Conservation (phyloP, 495 filamentous ascomycete genomes). For the Aspergillus mulundensis region DNA sequence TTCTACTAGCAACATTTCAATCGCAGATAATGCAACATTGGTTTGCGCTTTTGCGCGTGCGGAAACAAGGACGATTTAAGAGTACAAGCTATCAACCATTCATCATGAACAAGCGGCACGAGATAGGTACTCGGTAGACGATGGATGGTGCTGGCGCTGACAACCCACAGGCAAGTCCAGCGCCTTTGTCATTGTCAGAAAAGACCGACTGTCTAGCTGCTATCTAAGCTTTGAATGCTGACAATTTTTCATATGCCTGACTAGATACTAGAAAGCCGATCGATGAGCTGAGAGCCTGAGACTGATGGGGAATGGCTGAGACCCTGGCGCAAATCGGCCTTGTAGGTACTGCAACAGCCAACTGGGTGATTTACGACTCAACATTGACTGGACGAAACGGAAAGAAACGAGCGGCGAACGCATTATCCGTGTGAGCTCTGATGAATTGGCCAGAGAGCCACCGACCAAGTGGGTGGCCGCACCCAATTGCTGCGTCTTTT, state of each 20-base stretch:
- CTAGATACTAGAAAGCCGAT: background rate
- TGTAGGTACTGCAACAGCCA: background rate
- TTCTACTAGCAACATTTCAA: constrained; percentile 7
- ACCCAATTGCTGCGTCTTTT: constrained; percentile 28
- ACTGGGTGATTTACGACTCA: background rate
- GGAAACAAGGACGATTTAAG: background rate
- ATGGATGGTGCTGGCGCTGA: background rate
- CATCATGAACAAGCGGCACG: background rate
- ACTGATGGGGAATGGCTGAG: background rate
- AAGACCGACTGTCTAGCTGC: background rate
- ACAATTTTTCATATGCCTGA: background rate
- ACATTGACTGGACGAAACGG: constrained; percentile 1
- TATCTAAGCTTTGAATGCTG: background rate
- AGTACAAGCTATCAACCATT: background rate
- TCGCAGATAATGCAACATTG: background rate
- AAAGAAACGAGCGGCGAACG: background rate
- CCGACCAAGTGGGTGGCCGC: constrained; percentile 16
- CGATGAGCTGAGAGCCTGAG: constrained; percentile 1
- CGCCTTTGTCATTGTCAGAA: background rate
- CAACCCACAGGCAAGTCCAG: background rate
- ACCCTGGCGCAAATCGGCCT: background rate
- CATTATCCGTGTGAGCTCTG: background rate
- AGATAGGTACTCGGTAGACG: background rate
- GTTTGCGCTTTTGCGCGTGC: constrained; percentile 3
- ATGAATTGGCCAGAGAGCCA: constrained; percentile 7